Base-by-base conservation (phyloP, 164 flowering plant species). In the Umbilicus rupestris region DNA sequence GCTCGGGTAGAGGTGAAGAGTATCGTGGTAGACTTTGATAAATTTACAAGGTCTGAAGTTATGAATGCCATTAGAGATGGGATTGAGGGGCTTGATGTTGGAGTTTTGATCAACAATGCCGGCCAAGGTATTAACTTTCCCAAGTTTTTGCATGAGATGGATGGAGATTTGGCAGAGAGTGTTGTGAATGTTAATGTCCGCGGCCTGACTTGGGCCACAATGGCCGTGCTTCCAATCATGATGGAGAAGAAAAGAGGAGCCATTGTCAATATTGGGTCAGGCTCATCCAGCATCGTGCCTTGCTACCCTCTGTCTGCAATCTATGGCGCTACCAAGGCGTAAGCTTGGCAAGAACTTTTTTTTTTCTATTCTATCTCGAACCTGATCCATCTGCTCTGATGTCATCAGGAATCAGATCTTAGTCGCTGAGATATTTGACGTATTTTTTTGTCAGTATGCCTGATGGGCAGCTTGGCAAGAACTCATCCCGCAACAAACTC, bases 261-360 rank as follows among this genome's bases (percentile, higher is more conserved):
- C 1, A 90, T 90, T 74, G 89, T 93, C 7, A 93, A 94, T 72
- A 81, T 89, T 67, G 98, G 98, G 6, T 94, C 98, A 19, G 97
- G 96, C 52, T 89, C 87, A 55, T 86, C 97, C 9, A 83, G 68
- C 75, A 86, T 87, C 15, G 79, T 89, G 12, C 97, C 97, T 63
- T 86, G 93, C 2, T 89, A 86, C 79, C 98, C 98, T 59, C 87
- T 94, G 35, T 87, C 86, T 62, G 76, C 96, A 62, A 87, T 91
- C 62, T 94, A 94, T 76, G 98, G 95, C 33, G 92, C 91, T 57
- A 81, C 98, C 0, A 94, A 94, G 83, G 92, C 90, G 98, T 93
- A 75, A 77, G 87, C 20, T 42, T 28, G 60, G 3, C 41, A 3
- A 35, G 20, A 6, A n/a, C n/a, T n/a, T n/a, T n/a, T n/a, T n/a